Percentiles rank a stretch among this genome's conserved stretches.
Evolutionary conservation across 1,284 basidiomycete genomes (phyloP).

Genomic region (Microbotryomycetes sp.): DNA sequence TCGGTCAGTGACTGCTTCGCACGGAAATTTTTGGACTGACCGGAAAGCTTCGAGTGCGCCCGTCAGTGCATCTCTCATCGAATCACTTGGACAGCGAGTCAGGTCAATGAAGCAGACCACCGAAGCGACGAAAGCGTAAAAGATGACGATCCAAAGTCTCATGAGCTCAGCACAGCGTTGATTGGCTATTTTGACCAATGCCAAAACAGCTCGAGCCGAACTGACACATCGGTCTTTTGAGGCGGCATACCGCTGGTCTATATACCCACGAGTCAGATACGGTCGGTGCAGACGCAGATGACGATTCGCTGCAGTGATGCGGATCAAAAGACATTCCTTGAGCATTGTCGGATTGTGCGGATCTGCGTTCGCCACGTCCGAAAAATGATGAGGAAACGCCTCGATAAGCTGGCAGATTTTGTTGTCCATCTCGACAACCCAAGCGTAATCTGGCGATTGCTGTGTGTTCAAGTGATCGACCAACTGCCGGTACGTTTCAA

Average conservation of each 20-base stretch:
- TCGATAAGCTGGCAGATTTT: constrained; percentile 18
- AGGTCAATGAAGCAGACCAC: background rate
- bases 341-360: background rate
- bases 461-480: constrained; percentile 25
- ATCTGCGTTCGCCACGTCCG: background rate
- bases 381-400: constrained; percentile 23
- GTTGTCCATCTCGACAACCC: constrained; percentile 26
- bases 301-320: constrained; percentile 37
- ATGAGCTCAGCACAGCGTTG: constrained; percentile 31
- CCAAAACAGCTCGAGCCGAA: constrained; percentile 18
- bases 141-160: constrained; percentile 36
- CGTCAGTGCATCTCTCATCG: background rate
- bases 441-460: constrained; percentile 9
- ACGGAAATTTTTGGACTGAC: background rate
- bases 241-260: constrained; percentile 29
- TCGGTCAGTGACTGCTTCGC: too few relatives aligned
- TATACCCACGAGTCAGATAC: constrained; percentile 34
- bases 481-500: constrained; percentile 34
- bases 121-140: constrained; percentile 9
- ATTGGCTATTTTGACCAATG: constrained; percentile 26
- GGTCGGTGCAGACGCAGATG: constrained; percentile 37
- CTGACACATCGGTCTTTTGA: constrained; percentile 28
- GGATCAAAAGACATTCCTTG: constrained; percentile 37
- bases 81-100: background rate
- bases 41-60: background rate